Evolutionary conservation across 306 rosid species (phyloP), one percentile per base, ranked within the genome.

Genomic region (Vicia villosa): DNA sequence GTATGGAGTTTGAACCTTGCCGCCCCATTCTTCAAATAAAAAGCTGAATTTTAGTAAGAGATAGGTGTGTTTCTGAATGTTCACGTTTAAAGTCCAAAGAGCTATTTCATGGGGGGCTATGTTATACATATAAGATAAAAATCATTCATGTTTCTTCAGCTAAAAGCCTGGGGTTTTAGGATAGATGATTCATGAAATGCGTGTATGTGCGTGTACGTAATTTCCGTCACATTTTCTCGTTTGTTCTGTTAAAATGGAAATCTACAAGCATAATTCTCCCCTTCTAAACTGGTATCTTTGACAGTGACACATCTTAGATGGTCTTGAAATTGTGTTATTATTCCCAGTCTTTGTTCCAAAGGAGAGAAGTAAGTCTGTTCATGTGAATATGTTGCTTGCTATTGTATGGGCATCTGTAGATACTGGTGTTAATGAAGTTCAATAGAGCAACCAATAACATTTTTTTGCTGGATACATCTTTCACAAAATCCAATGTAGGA

Each of bases 401-500:
- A 5, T 56, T 21, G 5, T 24, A 26, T 64, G 71, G 24, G 65
- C 51, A 73, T 63, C 42, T 26, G 45, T 63, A 51, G 66, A 54
- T 42, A 28, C 24, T 30, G 40, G 59, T 42, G 58, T 42, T 40
- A 74, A 54, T 16, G 37, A 66, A 61, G 40, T 32, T 56, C 59
- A 42, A 41, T 20, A 40, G 28, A 41, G 14, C 30, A 19, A 40
- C 50, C 32, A 30, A 14, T 17, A 41, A n/a, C 20, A 54, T 41
- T 55, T 30, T 8, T 58, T 34, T 58, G 47, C 43, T 22, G 66
- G 63, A 57, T 30, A 75, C 30, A 59, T 24, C 46, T 58, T 66
- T 55, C 38, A 5, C 21, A 66, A 56, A 32, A 60, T 75, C 55
- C 30, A 37, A 13, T 15, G 37, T 58, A 36, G 34, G 22, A 17